phyloP scores from a whole-genome alignment of 2,329 filamentous ascomycete genomes.

The Fusarium floridanum region DNA sequence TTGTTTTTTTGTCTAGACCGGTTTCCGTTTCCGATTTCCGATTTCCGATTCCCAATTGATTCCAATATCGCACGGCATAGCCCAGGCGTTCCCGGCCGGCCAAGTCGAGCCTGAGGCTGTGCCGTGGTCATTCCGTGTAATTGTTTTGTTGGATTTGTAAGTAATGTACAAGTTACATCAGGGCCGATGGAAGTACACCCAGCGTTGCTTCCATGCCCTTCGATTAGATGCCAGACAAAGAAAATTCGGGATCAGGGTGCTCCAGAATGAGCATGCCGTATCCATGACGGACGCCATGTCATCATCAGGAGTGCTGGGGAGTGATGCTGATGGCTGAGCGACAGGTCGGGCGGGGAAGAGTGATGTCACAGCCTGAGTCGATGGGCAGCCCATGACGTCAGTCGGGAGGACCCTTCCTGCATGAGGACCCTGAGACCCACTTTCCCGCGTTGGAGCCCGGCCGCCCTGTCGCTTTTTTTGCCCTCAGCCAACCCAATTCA shows the following conservation, averaged over 20 bases:
- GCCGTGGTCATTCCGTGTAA: slow-evolving; percentile 11
- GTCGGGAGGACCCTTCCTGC: slow-evolving; percentile 47
- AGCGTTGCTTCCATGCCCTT: slow-evolving; percentile 30
- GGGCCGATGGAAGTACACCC: slow-evolving; percentile 24
- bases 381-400: slow-evolving; percentile 31
- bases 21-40: slow-evolving; percentile 3
- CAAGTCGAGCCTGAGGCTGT: slow-evolving; percentile 19
- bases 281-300: slow-evolving; percentile 43
- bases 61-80: slow-evolving; percentile 1
- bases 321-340: slow-evolving; percentile 13
- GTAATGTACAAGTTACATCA: slow-evolving; percentile 35
- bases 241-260: slow-evolving; percentile 26
- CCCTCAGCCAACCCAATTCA: slow-evolving; percentile 31
- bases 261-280: slow-evolving; percentile 20
- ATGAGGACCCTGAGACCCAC: slow-evolving; percentile 49
- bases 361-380: slow-evolving; percentile 28
- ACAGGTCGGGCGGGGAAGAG: slow-evolving; percentile 20
- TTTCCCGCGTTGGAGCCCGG: slow-evolving; percentile 15
- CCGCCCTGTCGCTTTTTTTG: slow-evolving; percentile 22
- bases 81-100: slow-evolving; percentile 32
- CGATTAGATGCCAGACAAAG: slow-evolving; percentile 28
- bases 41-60: slow-evolving; percentile 7
- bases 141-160: slow-evolving; percentile 6
- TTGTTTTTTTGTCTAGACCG: slow-evolving; percentile 35
- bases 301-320: slow-evolving; percentile 38